These are phyloP conservation scores for Cercospora zeina DNA, from an alignment of 2,329 filamentous ascomycete genomes.

Conservation along the genomic window DNA sequence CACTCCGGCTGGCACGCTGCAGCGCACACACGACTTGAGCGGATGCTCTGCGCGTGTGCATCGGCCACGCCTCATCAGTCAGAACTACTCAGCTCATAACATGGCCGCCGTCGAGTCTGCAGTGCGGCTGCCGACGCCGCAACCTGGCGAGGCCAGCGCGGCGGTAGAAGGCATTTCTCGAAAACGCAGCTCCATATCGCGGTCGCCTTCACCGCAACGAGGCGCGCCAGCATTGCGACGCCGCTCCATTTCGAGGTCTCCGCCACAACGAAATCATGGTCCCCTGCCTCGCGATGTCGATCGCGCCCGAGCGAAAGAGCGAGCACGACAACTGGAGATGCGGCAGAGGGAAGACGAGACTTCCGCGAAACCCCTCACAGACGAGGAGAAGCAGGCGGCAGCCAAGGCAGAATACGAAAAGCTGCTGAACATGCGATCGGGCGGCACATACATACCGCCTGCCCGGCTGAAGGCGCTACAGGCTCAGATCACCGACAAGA, in stretches of 20 bases:
- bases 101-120: constrained; percentile 33
- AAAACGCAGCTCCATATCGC: constrained; percentile 38
- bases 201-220: constrained; percentile 41
- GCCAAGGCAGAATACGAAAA: constrained; percentile 94
- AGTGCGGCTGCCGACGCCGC: constrained; percentile 36
- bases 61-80: neutral
- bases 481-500: constrained; percentile 95
- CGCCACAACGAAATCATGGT: constrained; percentile 38
- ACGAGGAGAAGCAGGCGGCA: constrained; percentile 81
- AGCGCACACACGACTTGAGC: neutral
- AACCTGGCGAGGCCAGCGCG: constrained; percentile 27
- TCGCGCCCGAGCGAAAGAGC: constrained; percentile 53
- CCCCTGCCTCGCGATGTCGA: constrained; percentile 53
- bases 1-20: neutral
- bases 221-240: constrained; percentile 38
- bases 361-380: constrained; percentile 58
- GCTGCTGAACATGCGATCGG: constrained; percentile 86
- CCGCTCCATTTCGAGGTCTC: constrained; percentile 38
- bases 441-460: constrained; percentile 94
- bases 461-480: constrained; percentile 87
- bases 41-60: neutral
- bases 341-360: constrained; percentile 47
- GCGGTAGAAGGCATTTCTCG: constrained; percentile 31
- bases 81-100: neutral
- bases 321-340: constrained; percentile 53